phyloP scores from a whole-genome alignment of 306 rosid species.

The Vigna unguiculata region DNA sequence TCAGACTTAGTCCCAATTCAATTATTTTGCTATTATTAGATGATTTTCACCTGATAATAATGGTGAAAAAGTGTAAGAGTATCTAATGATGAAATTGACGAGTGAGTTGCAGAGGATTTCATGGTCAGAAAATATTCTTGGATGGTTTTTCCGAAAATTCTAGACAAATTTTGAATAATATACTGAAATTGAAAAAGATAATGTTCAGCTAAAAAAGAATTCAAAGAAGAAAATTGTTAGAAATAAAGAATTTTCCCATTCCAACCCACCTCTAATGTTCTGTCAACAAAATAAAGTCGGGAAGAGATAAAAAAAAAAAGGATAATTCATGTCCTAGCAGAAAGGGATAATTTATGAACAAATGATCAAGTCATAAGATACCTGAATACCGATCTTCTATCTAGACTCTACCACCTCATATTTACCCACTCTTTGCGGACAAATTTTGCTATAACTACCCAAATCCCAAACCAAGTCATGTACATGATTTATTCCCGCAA shows the following conservation, averaged over 20 bases:
- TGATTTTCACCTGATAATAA: neutral
- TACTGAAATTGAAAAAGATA: neutral
- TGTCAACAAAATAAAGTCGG: neutral
- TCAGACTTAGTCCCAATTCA: neutral
- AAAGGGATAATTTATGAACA: neutral
- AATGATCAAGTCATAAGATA: neutral
- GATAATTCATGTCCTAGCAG: neutral
- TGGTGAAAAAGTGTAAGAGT: neutral
- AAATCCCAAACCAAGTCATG: neutral
- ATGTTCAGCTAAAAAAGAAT: neutral
- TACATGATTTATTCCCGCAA: conserved; percentile 6
- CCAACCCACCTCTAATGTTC: neutral
- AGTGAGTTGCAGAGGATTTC: neutral
- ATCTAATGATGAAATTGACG: neutral
- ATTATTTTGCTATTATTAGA: neutral
- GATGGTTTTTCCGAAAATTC: neutral
- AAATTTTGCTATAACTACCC: conserved; percentile 25
- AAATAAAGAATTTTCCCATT: neutral
- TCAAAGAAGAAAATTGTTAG: neutral
- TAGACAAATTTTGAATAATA: neutral
- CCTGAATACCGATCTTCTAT: neutral
- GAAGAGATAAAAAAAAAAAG: neutral
- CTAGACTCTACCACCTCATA: neutral
- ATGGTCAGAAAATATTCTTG: neutral
- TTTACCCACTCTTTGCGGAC: conserved; percentile 14